Evolutionary conservation across 257 asterid genomes (phyloP), one percentile per base, ranked within the genome.

Genomic region (Echites panduratus): DNA sequence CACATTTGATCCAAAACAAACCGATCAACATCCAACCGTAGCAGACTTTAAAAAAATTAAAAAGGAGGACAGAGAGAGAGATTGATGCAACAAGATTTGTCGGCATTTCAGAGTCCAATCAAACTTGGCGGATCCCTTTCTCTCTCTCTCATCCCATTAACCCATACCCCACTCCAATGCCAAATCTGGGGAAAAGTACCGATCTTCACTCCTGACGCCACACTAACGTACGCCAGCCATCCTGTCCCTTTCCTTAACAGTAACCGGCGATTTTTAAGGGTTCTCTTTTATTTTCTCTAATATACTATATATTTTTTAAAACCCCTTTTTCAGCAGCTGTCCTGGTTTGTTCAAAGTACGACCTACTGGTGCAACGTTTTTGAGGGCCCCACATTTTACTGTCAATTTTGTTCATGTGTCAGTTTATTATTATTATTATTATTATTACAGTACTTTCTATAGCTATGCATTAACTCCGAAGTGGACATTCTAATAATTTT

Each of bases 221-320:
- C 59, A 68, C 74, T 58, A 76, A 64, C 72, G 76, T 76, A 77
- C 68, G 72, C 68, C 52, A 76, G 72, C 62, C 44, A 76, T 76
- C 67, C 53, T n/a, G 44, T 29, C 61, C 41, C 44, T 58, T 69
- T 57, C 56, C 4, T 2, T 4, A 24, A 44, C 29, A 27, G 67
- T n/a, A 32, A 66, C 73, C 77, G 64, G 74, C 77, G 74, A 56
- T 0, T 57, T 77, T 72, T 61, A 24, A 32, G 73, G 70, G 52
- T 63, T 26, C 45, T 26, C 27, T 14, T 24, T 2, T 57, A 10
- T 49, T 56, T 4, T 59, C 19, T 17, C 5, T 45, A 4, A n/a
- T n/a, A n/a, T n/a, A n/a, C n/a, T 50, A 32, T 32, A 32, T 32
- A 32, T 32, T 1, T 45, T 45, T 45, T 45, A 45, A 45, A 45